These are phyloP conservation scores for Batrachochytrium dendrobatidis DNA, from an alignment of 371 early-diverging fungal species.

Conservation along the genomic window DNA sequence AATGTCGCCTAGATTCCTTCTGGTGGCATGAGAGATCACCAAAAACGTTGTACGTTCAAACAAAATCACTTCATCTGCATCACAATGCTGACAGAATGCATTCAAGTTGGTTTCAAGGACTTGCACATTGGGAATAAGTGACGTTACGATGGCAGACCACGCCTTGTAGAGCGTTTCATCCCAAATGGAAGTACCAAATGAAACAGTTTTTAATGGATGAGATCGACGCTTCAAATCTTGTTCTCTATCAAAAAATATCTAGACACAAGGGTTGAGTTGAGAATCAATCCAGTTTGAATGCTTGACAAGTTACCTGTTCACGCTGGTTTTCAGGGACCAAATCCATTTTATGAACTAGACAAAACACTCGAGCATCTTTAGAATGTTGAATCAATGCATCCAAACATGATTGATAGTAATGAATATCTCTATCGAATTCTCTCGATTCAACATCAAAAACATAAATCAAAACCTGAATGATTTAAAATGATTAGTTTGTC, in stretches of 20 bases:
- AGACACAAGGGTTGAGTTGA: neutral
- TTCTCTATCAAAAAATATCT: slow-evolving; percentile 65
- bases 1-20: slow-evolving; percentile 45
- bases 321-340: slow-evolving; percentile 71
- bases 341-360: slow-evolving; percentile 96
- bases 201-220: slow-evolving; percentile 60
- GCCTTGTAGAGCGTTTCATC: slow-evolving; percentile 92
- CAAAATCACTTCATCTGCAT: slow-evolving; percentile 88
- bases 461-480: slow-evolving; percentile 74
- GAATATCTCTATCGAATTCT: slow-evolving; percentile 82
- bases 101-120: slow-evolving; percentile 69
- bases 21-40: slow-evolving; percentile 76
- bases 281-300: neutral
- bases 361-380: slow-evolving; percentile 86
- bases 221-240: slow-evolving; percentile 65
- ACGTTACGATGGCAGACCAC: slow-evolving; percentile 93
- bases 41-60: slow-evolving; percentile 92
- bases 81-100: slow-evolving; percentile 72
- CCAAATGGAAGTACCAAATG: slow-evolving; percentile 91
- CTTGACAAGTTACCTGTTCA: slow-evolving; percentile 45
- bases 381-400: slow-evolving; percentile 75
- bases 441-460: slow-evolving; percentile 94
- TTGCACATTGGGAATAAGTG: slow-evolving; percentile 86
- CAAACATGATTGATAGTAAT: slow-evolving; percentile 83
- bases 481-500: neutral